Conservation (phyloP, 352 stramenopile genomes). For the Blastocystis sp. region DNA sequence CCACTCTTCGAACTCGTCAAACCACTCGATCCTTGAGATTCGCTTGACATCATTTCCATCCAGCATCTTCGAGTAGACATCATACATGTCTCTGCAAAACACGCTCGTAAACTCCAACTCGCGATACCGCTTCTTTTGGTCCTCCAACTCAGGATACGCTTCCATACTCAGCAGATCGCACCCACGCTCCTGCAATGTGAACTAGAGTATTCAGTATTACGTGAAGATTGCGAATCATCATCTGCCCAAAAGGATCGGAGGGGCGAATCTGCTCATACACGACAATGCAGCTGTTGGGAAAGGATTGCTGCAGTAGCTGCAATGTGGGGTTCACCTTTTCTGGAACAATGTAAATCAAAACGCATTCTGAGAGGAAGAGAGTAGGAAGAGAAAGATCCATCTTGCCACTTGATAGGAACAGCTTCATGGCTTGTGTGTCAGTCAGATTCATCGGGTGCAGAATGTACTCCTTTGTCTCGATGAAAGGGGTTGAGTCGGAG, state of each 20-base stretch:
- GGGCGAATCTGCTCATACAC: slow-evolving; percentile 86
- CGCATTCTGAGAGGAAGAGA: slow-evolving; percentile 83
- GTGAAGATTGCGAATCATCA: slow-evolving; percentile 86
- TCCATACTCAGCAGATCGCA: slow-evolving; percentile 82
- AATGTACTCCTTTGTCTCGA: slow-evolving; percentile 69
- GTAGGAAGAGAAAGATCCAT: slow-evolving; percentile 69
- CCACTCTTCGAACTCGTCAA: slow-evolving; percentile 87
- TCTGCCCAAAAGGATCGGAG: slow-evolving; percentile 82
- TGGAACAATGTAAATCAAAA: slow-evolving; percentile 86
- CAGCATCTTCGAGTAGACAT: slow-evolving; percentile 85
- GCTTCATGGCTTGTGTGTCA: slow-evolving; percentile 43
- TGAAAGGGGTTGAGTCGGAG: not conserved
- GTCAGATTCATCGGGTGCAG: slow-evolving; percentile 68
- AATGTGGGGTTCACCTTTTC: slow-evolving; percentile 79
- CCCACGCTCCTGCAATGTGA: slow-evolving; percentile 74
- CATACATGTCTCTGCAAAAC: slow-evolving; percentile 85
- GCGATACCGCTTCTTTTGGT: slow-evolving; percentile 80
- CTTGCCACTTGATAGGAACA: slow-evolving; percentile 14
- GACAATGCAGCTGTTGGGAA: slow-evolving; percentile 79
- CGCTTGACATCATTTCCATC: slow-evolving; percentile 76
- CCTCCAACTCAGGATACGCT: slow-evolving; percentile 77
- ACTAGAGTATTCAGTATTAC: slow-evolving; percentile 68
- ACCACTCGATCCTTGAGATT: slow-evolving; percentile 83
- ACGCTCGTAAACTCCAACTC: slow-evolving; percentile 77
- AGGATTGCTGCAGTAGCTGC: slow-evolving; percentile 77